Evolutionary conservation across 129 eudicot species (phyloP), one percentile per base, ranked within the genome.

Genomic region (Artemisia tridentata): DNA sequence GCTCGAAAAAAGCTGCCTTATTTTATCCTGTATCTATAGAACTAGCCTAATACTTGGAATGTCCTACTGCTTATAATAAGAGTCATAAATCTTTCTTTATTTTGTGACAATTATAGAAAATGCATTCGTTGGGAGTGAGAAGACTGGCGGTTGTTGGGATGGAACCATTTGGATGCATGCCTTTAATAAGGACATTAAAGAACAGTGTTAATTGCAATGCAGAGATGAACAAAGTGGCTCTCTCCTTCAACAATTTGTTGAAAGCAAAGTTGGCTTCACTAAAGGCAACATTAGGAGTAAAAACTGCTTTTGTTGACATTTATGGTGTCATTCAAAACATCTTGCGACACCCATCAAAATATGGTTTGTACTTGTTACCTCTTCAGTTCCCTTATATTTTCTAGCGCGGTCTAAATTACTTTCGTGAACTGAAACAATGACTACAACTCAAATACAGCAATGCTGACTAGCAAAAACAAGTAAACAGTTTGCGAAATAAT

Each of bases 81-180:
- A 7, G 45, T 38, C 2, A 38, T 38, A 5, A 5, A 0, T 11
- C 5, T 1, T 25, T 5, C 4, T 16, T 10, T 29, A 27, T 50
- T 7, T 14, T 15, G 18, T 38, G 68, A 18, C 16, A 27, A 49
- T 23, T 57, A 16, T 19, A 84, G 91, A 75, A 47, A 72, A 62
- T 85, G 84, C 81, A 83, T 61, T 45, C 56, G 7, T 2, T 68
- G 10, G 95, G 95, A 65, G 91, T 81, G 73, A 85, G 80, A 54
- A 88, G 84, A 49, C 20, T 88, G 29, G 86, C 27, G 20, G 85
- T 83, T 46, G 86, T 83, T 23, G 91, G 95, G 45, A 72, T 83
- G 58, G 82, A 82, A 17, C 85, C 91, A 23, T 75, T 88, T 7
- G 91, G 91, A 34, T 88, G 95, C 72, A 50, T 85, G 73, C 95